Conservation (phyloP, 2,329 filamentous ascomycete species). For the Amphichorda felina region DNA sequence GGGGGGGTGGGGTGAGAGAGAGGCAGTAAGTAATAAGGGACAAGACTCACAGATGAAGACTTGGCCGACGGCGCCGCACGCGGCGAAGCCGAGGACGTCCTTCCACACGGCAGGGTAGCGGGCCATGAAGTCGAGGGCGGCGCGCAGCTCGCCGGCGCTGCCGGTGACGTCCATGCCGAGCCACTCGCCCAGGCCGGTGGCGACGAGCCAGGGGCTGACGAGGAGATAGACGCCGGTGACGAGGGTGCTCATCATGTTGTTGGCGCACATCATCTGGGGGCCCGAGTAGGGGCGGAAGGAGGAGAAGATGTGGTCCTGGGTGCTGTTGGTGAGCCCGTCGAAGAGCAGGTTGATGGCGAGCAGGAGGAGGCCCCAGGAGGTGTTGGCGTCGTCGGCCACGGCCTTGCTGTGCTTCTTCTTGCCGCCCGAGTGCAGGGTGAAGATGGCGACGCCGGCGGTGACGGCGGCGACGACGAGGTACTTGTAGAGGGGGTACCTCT, state of each 20-base stretch:
- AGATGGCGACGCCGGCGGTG: constrained; percentile 84
- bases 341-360: constrained; percentile 85
- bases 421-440: constrained; percentile 73
- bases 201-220: constrained; percentile 67
- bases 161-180: constrained; percentile 54
- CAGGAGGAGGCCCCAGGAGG: constrained; percentile 69
- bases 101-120: constrained; percentile 71
- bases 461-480: constrained; percentile 88
- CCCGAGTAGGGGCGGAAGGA: constrained; percentile 73
- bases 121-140: constrained; percentile 71
- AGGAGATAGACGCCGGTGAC: constrained; percentile 70
- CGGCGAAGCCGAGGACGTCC: constrained; percentile 82
- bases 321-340: constrained; percentile 91
- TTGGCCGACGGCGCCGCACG: constrained; percentile 85
- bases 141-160: constrained; percentile 61
- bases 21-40: not conserved
- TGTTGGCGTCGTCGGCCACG: constrained; percentile 38
- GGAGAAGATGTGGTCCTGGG: constrained; percentile 87
- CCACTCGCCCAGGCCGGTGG: constrained; percentile 51
- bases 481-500: constrained; percentile 87
- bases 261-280: constrained; percentile 98
- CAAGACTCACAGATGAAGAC: constrained; percentile 72
- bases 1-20: not conserved
- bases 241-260: constrained; percentile 76
- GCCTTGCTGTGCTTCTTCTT: constrained; percentile 27